phyloP scores from a whole-genome alignment of 768 basidiomycete species.

The Pleurotus cornucopiae region DNA sequence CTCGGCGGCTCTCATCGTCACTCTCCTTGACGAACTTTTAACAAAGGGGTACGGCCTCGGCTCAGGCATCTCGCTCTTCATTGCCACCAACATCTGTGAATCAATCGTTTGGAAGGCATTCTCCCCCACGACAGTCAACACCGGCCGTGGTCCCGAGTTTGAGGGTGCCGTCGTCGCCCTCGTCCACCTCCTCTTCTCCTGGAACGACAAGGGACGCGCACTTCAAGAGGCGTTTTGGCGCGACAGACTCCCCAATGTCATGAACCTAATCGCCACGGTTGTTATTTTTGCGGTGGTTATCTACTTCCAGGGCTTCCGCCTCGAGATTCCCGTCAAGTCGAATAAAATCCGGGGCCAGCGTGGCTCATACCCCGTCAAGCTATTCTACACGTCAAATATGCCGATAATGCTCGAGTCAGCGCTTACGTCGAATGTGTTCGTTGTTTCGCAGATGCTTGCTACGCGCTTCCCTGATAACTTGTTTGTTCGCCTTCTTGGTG shows the following conservation, averaged over 20 bases:
- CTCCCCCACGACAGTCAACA: slow-evolving; percentile 97
- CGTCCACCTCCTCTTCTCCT: slow-evolving; percentile 97
- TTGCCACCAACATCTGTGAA: slow-evolving; percentile 99
- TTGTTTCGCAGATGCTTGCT: slow-evolving; percentile 94
- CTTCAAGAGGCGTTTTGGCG: slow-evolving; percentile 98
- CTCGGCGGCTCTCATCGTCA: slow-evolving; percentile 91
- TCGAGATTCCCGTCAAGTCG: slow-evolving; percentile 98
- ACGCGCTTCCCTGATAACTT: slow-evolving; percentile 89
- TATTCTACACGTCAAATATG: slow-evolving; percentile 99
- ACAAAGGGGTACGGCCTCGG: slow-evolving; percentile 95
- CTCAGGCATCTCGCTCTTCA: slow-evolving; percentile 97
- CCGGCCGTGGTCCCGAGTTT: slow-evolving; percentile 96
- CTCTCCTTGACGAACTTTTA: slow-evolving; percentile 96
- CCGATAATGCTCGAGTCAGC: slow-evolving; percentile 99
- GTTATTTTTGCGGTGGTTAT: slow-evolving; percentile 93
- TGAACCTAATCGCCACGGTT: slow-evolving; percentile 93
- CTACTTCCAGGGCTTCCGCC: slow-evolving; percentile 97
- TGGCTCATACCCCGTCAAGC: slow-evolving; percentile 93
- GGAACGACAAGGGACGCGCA: slow-evolving; percentile 97
- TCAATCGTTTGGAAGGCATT: slow-evolving; percentile 99
- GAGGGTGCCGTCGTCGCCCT: slow-evolving; percentile 95
- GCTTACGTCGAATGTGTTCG: slow-evolving; percentile 90
- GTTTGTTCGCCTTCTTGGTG: slow-evolving; percentile 84
- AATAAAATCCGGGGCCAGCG: slow-evolving; percentile 96
- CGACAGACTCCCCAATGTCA: slow-evolving; percentile 93